phyloP scores from a whole-genome alignment of 805 yeast species.

The Starmerella tilneyi region DNA sequence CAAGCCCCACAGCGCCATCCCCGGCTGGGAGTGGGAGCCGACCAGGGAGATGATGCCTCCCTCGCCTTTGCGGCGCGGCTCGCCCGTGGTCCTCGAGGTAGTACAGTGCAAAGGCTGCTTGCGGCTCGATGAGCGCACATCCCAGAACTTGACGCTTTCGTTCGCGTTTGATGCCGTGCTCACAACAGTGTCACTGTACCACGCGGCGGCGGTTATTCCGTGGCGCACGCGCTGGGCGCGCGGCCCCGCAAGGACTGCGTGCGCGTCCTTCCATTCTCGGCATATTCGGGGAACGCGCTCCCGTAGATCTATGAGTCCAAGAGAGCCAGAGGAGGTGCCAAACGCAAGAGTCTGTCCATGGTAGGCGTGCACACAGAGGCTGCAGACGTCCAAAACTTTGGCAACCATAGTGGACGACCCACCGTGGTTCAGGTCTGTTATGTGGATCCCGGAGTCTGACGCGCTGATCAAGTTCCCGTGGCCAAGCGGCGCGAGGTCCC shows the following conservation, averaged over 20 bases:
- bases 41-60: neutral
- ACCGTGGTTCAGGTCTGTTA: neutral
- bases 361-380: neutral
- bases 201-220: constrained; percentile 21
- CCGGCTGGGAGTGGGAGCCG: neutral
- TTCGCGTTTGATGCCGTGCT: constrained; percentile 22
- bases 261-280: constrained; percentile 4
- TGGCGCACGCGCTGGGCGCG: constrained; percentile 5
- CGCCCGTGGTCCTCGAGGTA: neutral
- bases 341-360: constrained; percentile 3
- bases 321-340: constrained; percentile 9
- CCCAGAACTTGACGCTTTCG: constrained; percentile 27
- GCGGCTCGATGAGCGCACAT: constrained; percentile 21
- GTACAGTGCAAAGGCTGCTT: constrained; percentile 6
- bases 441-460: neutral
- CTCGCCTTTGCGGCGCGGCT: neutral
- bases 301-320: constrained; percentile 12
- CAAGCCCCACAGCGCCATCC: constrained; percentile 24
- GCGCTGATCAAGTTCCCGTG: neutral
- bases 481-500: neutral
- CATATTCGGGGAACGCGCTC: neutral
- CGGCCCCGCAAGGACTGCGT: constrained; percentile 10
- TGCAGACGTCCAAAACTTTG: neutral
- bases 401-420: neutral
- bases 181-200: constrained; percentile 20